A percentile compares a stretch with the other conserved stretches of the same genome.
Conservation (phyloP, 352 stramenopile species). For the Globisporangium alternatum region DNA sequence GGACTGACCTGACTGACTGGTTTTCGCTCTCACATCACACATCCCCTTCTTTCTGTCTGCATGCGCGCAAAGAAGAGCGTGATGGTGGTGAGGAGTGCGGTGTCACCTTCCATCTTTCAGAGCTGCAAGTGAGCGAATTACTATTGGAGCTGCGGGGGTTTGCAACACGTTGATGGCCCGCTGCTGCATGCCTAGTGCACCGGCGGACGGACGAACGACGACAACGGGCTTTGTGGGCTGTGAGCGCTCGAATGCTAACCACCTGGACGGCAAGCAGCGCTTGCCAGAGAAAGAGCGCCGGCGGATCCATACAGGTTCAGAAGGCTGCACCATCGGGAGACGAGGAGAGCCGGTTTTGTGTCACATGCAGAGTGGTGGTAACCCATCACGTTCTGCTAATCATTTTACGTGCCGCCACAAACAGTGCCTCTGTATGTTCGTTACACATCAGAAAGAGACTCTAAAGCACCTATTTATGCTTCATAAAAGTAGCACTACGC, state of each 20-base stretch:
- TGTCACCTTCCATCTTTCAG: constrained; percentile 5
- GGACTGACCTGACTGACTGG: constrained; percentile 1
- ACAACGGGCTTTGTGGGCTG: not conserved
- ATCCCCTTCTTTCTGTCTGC: not conserved
- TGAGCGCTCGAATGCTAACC: not conserved
- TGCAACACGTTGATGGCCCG: not conserved
- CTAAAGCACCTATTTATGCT: not conserved
- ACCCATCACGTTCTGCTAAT: not conserved
- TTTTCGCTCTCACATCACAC: not conserved
- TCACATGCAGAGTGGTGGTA: not conserved
- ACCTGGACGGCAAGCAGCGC: not conserved
- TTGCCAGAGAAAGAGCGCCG: not conserved
- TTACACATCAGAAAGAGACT: too few relatives aligned
- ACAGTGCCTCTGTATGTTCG: too few relatives aligned
- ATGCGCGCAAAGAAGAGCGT: constrained; percentile 3
- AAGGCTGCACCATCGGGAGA: constrained; percentile 1
- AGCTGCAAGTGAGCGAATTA: not conserved
- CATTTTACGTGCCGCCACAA: too few relatives aligned
- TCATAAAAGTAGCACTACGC: not conserved
- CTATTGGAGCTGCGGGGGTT: too few relatives aligned
- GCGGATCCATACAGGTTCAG: not conserved
- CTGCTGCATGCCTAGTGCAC: not conserved
- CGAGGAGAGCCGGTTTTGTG: constrained; percentile 1
- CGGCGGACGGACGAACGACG: constrained; percentile 1
- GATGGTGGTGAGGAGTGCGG: too few relatives aligned